Evolutionary conservation across 805 yeast genomes (phyloP), one percentile per base, ranked within the genome.

Genomic region (Candida nemodendra): DNA sequence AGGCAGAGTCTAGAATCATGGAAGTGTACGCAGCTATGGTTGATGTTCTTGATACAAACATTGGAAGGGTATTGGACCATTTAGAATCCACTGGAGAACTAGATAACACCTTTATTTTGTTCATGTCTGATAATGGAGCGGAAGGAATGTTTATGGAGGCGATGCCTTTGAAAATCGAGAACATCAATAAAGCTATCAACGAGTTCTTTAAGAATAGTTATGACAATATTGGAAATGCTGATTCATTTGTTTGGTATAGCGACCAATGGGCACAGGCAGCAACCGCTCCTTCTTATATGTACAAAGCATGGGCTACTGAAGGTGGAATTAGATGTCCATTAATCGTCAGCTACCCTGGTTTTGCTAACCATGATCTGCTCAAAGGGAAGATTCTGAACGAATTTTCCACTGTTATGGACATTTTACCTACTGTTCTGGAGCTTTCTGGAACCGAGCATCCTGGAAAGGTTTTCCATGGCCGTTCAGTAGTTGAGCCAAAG

Each of bases 11-110:
- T 5, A 59, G 69, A 35, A 64, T 72, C 15, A 76, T 76, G 80
- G 78, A 74, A 46, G 62, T 68, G 9, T 78, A 76, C 53, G 82
- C 82, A n/a, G 81, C 80, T 4, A 78, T 78, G 79, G 83, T 78
- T 16, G 80, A 76, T 29, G 55, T 68, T 4, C 48, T 78, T 53
- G 84, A 78, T 47, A 51, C 51, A 25, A 68, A 76, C 39, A 58
- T 78, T 23, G 84, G 83, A 2, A 62, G 69, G 37, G 69, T 77
- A 1, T 39, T 77, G 4, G 57, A 66, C 4, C 55, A 63, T 15
- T 56, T 78, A 18, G 67, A 74, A 48, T 35, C 45, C 3, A 53
- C 59, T 2, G 74, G 67, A 9, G 74, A 74, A 50, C 53, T 68
- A 18, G 81, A 77, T 27, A 72, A 78, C 56, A 78, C 83, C 0